Base-by-base conservation (phyloP, 2,329 filamentous ascomycete species). In the Xenoacremonium recifei region DNA sequence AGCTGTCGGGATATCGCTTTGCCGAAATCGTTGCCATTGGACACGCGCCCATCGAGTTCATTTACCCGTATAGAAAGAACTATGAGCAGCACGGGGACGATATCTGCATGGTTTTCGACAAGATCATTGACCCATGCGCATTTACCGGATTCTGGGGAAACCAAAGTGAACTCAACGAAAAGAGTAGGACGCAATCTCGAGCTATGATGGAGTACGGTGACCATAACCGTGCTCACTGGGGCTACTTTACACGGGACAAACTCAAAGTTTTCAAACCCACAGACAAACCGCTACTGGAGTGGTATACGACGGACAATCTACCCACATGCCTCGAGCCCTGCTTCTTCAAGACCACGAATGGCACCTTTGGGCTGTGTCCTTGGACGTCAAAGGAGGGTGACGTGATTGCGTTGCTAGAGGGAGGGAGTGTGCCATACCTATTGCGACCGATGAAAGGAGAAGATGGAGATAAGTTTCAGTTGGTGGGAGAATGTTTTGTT, bases 401-500 rank as follows among this genome's bases (percentile, higher is more conserved):
- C 12, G 12, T 40, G 1, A 19, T 53, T 33, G 42, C 40, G 1
- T 9, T 53, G 7, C 3, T 53, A 0, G 37, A 48, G 15, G 50
- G 50, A 1, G 50, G 42, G 0, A 51, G 49, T 10, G 50, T 51
- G 0, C 50, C 50, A 2, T 53, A 47, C 15, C 7, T 51, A 1
- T 13, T 53, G 4, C 32, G 45, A 4, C 21, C 37, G 3, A n/a
- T 30, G 1, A 25, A 21, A 11, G 18, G 4, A 1, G 27, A 31
- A 1, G 30, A 32, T 2, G 39, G 5, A 4, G 5, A 15, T 11
- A n/a, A 1, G 9, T 49, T 35, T 34, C 30, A 46, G 36, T 21
- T 51, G n/a, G 23, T 41, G 1, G 48, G 49, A 2, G 48, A 51
- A n/a, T 51, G 49, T 2, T 51, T 40, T 25, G 42, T 51, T 0